These are phyloP conservation scores for Taxawa tesnikishii DNA, from an alignment of 2,329 filamentous ascomycete genomes.

Conservation along the genomic window DNA sequence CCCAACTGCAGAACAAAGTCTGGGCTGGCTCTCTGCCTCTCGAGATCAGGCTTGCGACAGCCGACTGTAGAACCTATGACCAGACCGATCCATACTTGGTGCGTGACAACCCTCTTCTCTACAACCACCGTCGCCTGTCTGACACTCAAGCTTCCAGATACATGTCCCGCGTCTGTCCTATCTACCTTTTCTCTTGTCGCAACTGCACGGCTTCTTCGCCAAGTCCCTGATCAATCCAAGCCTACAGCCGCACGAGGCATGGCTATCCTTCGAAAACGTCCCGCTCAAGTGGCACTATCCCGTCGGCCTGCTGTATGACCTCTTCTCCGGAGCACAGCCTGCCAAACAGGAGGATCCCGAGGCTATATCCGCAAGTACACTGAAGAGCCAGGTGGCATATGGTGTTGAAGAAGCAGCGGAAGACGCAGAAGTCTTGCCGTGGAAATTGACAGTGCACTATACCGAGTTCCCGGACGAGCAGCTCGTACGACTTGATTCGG, in stretches of 20 bases:
- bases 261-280: conserved; percentile 57
- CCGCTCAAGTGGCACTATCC: conserved; percentile 63
- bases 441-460: conserved; percentile 52
- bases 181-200: conserved; percentile 51
- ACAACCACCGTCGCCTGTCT: conserved; percentile 4
- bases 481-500: conserved; percentile 43
- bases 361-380: neutral
- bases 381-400: conserved; percentile 3
- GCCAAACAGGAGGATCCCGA: conserved; percentile 2
- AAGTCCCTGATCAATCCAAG: conserved; percentile 45
- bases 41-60: conserved; percentile 45
- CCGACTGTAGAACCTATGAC: conserved; percentile 49
- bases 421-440: conserved; percentile 35
- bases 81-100: conserved; percentile 49
- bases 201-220: conserved; percentile 51
- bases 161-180: conserved; percentile 56
- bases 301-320: conserved; percentile 55
- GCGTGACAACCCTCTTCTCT: conserved; percentile 9
- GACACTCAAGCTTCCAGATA: conserved; percentile 27
- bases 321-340: conserved; percentile 49
- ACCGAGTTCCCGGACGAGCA: conserved; percentile 45
- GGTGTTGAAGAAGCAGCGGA: conserved; percentile 11
- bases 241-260: conserved; percentile 39
- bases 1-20: conserved; percentile 34
- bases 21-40: conserved; percentile 50